Evolutionary conservation across 2,329 filamentous ascomycete genomes (phyloP), one percentile per base, ranked within the genome.

Genomic region (Periconia sp.): DNA sequence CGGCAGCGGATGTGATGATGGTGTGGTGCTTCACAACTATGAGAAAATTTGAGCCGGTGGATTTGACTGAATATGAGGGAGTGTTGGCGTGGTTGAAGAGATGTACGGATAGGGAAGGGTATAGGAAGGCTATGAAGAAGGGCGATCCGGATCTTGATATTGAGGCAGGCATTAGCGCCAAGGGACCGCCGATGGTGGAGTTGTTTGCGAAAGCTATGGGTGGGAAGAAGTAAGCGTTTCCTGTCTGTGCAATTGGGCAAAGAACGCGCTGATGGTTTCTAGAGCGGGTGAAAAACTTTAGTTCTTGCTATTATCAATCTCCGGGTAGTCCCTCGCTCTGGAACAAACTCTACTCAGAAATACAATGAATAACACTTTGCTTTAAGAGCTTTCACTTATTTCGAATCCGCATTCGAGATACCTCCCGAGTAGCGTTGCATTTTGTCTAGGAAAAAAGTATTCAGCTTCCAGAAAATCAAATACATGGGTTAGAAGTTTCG

Each of bases 1-100:
- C 84, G 0, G 84, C 77, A 1, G 87, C 87, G 1, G 87, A 90
- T 69, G 75, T 88, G 40, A 88, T 89, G 84, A 74, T 73, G 5
- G 77, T 86, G 0, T 87, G 82, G 62, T 75, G 77, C 14, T 71
- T 89, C 33, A 87, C 85, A 0, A 89, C 85, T 1, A 79, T 84
- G 77, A 76, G 86, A 15, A 74, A 76, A 46, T 87, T 83, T 58
- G 69, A 70, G 20, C 75, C 77, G 1, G 55, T 72, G n/a, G 68
- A 72, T 58, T 58, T 73, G 53, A 65, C 53, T 2, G 66, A 55
- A 17, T 74, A 72, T 52, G 53, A 62, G 27, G 71, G 64, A 1
- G 66, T 72, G 42, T 35, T 65, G 57, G 60, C 37, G 15, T 73
- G 66, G 68, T 49, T 72, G 52, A 60, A 61, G 56, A 60, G 67